Evolutionary conservation across 345 rosid genomes (phyloP).

Genomic region (Noccaea bulbosa): DNA sequence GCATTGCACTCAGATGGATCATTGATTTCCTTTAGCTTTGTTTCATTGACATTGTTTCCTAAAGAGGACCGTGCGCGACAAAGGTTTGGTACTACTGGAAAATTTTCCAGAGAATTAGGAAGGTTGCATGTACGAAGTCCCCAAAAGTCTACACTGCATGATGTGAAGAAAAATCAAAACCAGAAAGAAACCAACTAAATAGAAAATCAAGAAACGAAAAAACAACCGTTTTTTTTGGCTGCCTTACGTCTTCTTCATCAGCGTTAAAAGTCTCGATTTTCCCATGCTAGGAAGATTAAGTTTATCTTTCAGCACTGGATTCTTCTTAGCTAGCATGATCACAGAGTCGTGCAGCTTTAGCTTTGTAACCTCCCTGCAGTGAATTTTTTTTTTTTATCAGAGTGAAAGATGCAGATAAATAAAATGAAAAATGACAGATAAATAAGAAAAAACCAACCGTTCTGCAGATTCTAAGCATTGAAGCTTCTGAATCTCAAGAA

Average conservation of each 20-base stretch:
- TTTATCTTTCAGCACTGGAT: slow-evolving; percentile 44
- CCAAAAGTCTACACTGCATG: slow-evolving; percentile 52
- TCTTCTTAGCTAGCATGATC: slow-evolving; percentile 40
- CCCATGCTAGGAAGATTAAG: slow-evolving; percentile 44
- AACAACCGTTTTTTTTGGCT: slow-evolving; percentile 8
- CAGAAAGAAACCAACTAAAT: slow-evolving; percentile 1
- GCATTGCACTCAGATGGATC: slow-evolving; percentile 45
- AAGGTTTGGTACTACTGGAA: slow-evolving; percentile 47
- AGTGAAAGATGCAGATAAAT: too few species aligned
- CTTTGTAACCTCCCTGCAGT: slow-evolving; percentile 38
- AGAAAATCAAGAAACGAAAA: slow-evolving; percentile 11
- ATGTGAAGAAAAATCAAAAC: slow-evolving; percentile 31
- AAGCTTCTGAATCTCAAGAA: slow-evolving; percentile 70
- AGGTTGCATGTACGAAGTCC: slow-evolving; percentile 31
- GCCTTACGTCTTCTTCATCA: slow-evolving; percentile 44
- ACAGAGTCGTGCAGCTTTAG: slow-evolving; percentile 34
- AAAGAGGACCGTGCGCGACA: slow-evolving; percentile 35
- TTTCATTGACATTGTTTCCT: not conserved
- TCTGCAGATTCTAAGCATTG: slow-evolving; percentile 55
- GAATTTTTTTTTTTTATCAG: too few species aligned
- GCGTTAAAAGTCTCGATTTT: slow-evolving; percentile 44
- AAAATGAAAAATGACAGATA: not conserved
- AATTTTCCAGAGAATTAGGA: slow-evolving; percentile 39
- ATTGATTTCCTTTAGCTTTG: slow-evolving; percentile 34
- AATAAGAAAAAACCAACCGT: slow-evolving; percentile 38